Evolutionary conservation across 495 filamentous ascomycete genomes (phyloP).

Genomic region (Penicillium atrosanguineum): DNA sequence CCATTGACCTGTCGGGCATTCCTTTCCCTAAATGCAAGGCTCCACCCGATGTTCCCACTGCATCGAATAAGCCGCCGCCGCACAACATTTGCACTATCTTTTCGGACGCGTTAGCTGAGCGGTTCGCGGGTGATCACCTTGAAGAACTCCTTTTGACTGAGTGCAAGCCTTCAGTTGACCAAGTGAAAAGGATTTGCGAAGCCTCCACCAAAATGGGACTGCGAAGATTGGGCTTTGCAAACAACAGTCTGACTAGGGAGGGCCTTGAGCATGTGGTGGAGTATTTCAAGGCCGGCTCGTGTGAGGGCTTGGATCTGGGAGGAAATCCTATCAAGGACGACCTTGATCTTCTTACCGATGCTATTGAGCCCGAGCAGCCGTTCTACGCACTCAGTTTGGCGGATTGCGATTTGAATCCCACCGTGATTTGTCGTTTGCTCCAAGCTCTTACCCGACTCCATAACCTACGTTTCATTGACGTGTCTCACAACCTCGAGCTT

Average conservation of each 20-base stretch:
- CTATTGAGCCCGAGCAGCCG: constrained; percentile 58
- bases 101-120: constrained; percentile 68
- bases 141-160: constrained; percentile 83
- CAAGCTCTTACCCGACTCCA: constrained; percentile 68
- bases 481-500: constrained; percentile 82
- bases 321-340: constrained; percentile 78
- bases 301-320: constrained; percentile 89
- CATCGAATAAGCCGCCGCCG: constrained; percentile 4
- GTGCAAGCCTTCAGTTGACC: constrained; percentile 66
- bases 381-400: constrained; percentile 84
- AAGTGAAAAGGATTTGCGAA: constrained; percentile 70
- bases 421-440: constrained; percentile 70
- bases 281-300: constrained; percentile 70
- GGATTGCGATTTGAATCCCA: constrained; percentile 75
- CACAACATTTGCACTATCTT: constrained; percentile 60
- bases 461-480: constrained; percentile 84
- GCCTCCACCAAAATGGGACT: constrained; percentile 72
- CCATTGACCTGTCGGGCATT: constrained; percentile 81
- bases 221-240: constrained; percentile 74
- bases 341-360: constrained; percentile 63
- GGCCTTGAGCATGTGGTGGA: constrained; percentile 72
- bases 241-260: constrained; percentile 70
- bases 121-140: constrained; percentile 70
- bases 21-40: constrained; percentile 61
- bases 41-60: constrained; percentile 15